Percentiles rank a stretch among this genome's conserved stretches.
phyloP scores from a whole-genome alignment of 768 basidiomycete species.

The Rhodotorula diobovata region DNA sequence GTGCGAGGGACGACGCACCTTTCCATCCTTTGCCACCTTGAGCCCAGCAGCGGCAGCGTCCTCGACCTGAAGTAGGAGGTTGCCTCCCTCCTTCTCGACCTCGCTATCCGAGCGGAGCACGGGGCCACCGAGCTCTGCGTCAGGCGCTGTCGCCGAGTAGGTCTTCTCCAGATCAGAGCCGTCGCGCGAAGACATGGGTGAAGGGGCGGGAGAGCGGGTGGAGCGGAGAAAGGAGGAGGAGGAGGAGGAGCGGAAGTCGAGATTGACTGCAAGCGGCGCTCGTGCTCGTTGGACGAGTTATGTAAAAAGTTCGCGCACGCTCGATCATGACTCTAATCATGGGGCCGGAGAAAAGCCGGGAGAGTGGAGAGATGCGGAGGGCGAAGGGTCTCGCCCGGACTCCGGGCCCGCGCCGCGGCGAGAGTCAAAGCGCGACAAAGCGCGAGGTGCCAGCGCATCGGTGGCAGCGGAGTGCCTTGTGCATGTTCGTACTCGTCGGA shows the following conservation, averaged over 20 bases:
- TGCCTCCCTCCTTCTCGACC: constrained; percentile 27
- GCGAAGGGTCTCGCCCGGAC: too few species aligned
- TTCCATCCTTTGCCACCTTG: constrained; percentile 29
- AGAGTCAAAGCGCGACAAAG: too few species aligned
- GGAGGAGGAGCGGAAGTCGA: too few species aligned
- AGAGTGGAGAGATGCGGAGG: too few species aligned
- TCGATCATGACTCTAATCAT: too few species aligned
- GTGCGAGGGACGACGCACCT: constrained; percentile 5
- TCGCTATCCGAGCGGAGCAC: constrained; percentile 15
- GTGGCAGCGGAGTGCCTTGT: too few species aligned
- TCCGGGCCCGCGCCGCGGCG: too few species aligned
- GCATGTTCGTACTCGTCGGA: too few species aligned
- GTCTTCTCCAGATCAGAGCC: constrained; percentile 21
- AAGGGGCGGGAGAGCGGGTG: background rate
- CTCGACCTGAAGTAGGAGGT: constrained; percentile 10
- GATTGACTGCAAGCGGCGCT: background rate
- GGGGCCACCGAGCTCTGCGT: constrained; percentile 1
- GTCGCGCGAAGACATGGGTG: background rate
- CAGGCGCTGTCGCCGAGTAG: background rate
- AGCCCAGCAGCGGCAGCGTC: constrained; percentile 13
- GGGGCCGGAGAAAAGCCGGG: too few species aligned
- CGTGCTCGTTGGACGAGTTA: too few species aligned
- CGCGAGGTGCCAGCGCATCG: too few species aligned
- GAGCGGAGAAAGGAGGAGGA: background rate
- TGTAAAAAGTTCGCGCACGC: too few species aligned